These are phyloP conservation scores for Annulohypoxylon bovei DNA, from an alignment of 495 filamentous ascomycete species.

Conservation along the genomic window DNA sequence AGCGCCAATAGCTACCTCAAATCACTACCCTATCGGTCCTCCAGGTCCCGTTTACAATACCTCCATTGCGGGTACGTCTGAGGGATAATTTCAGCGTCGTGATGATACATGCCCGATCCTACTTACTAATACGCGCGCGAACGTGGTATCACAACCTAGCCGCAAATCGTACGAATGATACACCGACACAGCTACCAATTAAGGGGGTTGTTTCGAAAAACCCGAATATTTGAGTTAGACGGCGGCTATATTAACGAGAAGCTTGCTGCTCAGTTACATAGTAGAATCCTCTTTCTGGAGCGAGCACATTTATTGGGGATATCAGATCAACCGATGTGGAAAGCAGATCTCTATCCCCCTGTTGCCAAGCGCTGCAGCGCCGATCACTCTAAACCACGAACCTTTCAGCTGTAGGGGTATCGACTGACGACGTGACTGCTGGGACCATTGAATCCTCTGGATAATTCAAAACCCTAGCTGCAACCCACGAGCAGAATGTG, in stretches of 20 bases:
- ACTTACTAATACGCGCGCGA: not conserved
- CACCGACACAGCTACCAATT: not conserved
- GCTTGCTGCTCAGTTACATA: conserved; percentile 1
- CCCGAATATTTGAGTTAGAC: not conserved
- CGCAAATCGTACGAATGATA: not conserved
- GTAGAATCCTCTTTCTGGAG: conserved; percentile 20
- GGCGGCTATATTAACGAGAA: conserved; percentile 12
- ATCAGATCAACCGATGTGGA: conserved; percentile 38
- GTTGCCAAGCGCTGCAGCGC: conserved; percentile 39
- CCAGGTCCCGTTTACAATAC: not conserved
- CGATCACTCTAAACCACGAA: conserved; percentile 38
- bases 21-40: conserved; percentile 2
- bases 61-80: conserved; percentile 1
- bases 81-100: not conserved
- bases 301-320: conserved; percentile 29
- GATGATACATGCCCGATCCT: conserved; percentile 3
- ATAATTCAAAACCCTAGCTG: conserved; percentile 10
- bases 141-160: not conserved
- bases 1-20: conserved; percentile 3
- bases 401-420: conserved; percentile 31
- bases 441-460: conserved; percentile 7
- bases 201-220: not conserved
- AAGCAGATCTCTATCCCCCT: conserved; percentile 39
- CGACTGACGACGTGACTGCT: conserved; percentile 5
- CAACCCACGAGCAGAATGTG: conserved; percentile 7